Base-by-base conservation (phyloP, 495 filamentous ascomycete species). In the Lepraria neglecta region DNA sequence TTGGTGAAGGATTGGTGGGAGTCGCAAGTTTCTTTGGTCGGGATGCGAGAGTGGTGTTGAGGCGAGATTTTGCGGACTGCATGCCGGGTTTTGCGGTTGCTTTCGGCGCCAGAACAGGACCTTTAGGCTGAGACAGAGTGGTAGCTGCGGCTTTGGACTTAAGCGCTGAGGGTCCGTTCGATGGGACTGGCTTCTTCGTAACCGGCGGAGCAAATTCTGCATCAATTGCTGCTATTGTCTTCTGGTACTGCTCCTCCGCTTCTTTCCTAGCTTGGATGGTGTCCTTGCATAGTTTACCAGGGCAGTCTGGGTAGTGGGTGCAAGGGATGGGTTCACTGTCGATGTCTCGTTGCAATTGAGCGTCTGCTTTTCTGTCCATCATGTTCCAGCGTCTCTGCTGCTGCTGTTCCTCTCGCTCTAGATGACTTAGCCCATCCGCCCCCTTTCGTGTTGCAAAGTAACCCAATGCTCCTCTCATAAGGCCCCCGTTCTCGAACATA, bases 211-310 rank as follows among this genome's bases (percentile, higher is more conserved):
- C 67, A 85, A 74, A 60, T 82, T 82, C 60, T 89, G 82, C 56
- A 74, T 76, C 53, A 75, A 78, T 15, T 82, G 48, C 89, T 79
- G 15, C 90, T 87, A 71, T 88, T 83, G 55, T 84, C 85, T 38
- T 90, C 74, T 3, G 82, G 47, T 73, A 78, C 51, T 70, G 73
- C 53, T 70, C 65, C 44, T 69, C 58, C 28, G 65, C 65, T 42
- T 57, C 58, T 48, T 65, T 63, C 28, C 57, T 59, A 30, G 50
- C 48, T 42, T 55, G 56, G 11, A 64, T 44, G 17, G 56, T 65
- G 31, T 63, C 46, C 44, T 65, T 65, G 60, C 67, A 69, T 33
- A 63, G 28, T 14, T 64, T 57, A 21, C 58, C 60, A 7, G 63
- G 58, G 50, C 67, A 69, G 24, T 67, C 65, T 15, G 65, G 62